Evolutionary conservation across 768 basidiomycete species (phyloP).

Genomic region (Termitomyces bulborhizus): DNA sequence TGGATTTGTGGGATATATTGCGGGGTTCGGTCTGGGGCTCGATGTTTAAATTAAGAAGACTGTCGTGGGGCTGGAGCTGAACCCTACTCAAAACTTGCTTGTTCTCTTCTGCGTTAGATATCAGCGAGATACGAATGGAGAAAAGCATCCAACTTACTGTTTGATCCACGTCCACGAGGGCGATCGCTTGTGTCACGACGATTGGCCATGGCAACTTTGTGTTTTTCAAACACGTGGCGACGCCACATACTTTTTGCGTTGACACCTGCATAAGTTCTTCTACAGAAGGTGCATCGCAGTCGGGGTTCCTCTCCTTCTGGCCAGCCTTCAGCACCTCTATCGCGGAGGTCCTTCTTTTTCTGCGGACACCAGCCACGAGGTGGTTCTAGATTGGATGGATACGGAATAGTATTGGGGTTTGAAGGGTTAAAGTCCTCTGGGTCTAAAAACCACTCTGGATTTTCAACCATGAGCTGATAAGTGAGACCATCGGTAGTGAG

Average conservation of each 20-base stretch:
- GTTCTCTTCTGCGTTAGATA: conserved; percentile 47
- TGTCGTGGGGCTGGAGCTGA: conserved; percentile 35
- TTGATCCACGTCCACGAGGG: conserved; percentile 55
- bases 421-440: conserved; percentile 54
- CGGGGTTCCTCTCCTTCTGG: conserved; percentile 78
- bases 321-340: conserved; percentile 63
- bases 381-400: conserved; percentile 74
- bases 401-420: conserved; percentile 53
- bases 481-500: conserved; percentile 60
- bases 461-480: conserved; percentile 66
- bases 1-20: conserved; percentile 34
- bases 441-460: conserved; percentile 78
- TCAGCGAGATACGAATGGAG: neutral
- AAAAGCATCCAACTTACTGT: conserved; percentile 41
- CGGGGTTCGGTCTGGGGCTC: conserved; percentile 30
- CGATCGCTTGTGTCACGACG: conserved; percentile 66
- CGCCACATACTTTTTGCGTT: conserved; percentile 93
- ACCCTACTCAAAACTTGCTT: conserved; percentile 25
- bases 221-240: conserved; percentile 83
- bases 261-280: conserved; percentile 78
- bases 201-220: conserved; percentile 87
- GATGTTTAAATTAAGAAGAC: conserved; percentile 34
- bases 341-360: conserved; percentile 76
- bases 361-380: conserved; percentile 83
- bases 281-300: conserved; percentile 78